Evolutionary conservation across 1,284 basidiomycete species (phyloP), one percentile per base, ranked within the genome.

Genomic region (Fomitopsis betulina): DNA sequence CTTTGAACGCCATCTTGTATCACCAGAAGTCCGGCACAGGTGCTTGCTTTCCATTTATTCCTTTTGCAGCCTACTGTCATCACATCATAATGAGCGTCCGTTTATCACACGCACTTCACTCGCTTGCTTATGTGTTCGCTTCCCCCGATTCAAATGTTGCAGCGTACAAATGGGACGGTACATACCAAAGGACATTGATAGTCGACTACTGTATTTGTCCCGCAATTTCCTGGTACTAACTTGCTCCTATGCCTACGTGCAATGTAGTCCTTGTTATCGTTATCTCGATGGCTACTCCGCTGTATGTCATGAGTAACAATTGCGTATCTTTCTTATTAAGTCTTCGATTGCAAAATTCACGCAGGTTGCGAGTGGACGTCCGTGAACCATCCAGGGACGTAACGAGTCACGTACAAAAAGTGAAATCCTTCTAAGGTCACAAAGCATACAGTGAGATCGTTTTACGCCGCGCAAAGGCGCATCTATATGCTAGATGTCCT

Each of bases 111-210:
- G 55, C 57, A 55, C 59, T 42, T 49, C 40, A 55, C 27, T 53
- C 17, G 38, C 43, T 54, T 54, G 13, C 27, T 38, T 54, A 54
- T 10, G 19, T 40, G 25, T 25, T 30, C 13, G 27, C 32, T 57
- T 42, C 8, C 35, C 13, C 35, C 35, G 21, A 21, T 56, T 35
- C 53, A 54, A 30, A 45, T 37, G 50, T 59, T 37, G 52, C 58
- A 58, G 65, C 66, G 63, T 70, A 77, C 73, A 80, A 77, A 77
- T 71, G 75, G 81, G 79, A 83, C 79, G 76, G 77, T 82, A 81
- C 57, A 51, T 51, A 51, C 49, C 61, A 65, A 85, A 78, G 83
- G 83, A 86, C 84, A 75, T 79, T 81, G 82, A 84, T 79, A 55
- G 54, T 77, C 76, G 76, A 75, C 17, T 42, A 42, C 77, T 82